Percentiles rank a stretch among this genome's conserved stretches.
Conservation (phyloP, 208 protist genomes). For the Crithidia bombi region DNA sequence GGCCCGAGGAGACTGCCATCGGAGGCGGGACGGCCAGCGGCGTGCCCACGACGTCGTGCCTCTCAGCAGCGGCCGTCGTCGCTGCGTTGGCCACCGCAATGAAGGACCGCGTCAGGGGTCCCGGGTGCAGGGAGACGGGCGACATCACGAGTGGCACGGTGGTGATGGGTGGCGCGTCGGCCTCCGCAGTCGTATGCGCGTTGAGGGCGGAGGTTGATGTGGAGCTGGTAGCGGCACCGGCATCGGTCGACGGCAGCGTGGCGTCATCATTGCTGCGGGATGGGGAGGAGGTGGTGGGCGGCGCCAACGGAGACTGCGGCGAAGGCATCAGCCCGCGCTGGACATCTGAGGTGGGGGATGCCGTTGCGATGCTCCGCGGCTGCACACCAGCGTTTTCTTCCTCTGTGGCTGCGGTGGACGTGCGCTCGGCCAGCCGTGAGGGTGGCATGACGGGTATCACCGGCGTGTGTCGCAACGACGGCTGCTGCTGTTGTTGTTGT, state of each 20-base stretch:
- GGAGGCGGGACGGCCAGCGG: background rate
- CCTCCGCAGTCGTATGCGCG: background rate
- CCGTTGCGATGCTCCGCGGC: background rate
- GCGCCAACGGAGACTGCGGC: slow-evolving; percentile 6
- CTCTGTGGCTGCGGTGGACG: too few species aligned
- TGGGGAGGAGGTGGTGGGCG: background rate
- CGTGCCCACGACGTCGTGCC: too few species aligned
- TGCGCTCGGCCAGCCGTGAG: too few species aligned
- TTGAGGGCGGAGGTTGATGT: background rate
- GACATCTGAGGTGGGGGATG: too few species aligned
- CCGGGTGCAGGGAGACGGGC: background rate
- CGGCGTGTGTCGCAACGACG: background rate
- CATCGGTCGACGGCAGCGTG: background rate
- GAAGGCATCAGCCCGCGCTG: background rate
- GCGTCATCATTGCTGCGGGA: background rate
- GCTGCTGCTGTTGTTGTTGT: background rate
- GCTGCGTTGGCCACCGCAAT: background rate
- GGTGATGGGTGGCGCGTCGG: background rate
- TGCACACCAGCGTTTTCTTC: background rate
- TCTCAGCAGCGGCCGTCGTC: background rate
- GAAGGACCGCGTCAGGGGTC: slow-evolving; percentile 7
- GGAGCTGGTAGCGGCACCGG: too few species aligned
- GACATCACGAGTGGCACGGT: background rate
- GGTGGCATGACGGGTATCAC: background rate
- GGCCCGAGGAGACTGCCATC: background rate